These are phyloP conservation scores for Corylus avellana DNA, from an alignment of 306 rosid genomes.

Conservation along the genomic window DNA sequence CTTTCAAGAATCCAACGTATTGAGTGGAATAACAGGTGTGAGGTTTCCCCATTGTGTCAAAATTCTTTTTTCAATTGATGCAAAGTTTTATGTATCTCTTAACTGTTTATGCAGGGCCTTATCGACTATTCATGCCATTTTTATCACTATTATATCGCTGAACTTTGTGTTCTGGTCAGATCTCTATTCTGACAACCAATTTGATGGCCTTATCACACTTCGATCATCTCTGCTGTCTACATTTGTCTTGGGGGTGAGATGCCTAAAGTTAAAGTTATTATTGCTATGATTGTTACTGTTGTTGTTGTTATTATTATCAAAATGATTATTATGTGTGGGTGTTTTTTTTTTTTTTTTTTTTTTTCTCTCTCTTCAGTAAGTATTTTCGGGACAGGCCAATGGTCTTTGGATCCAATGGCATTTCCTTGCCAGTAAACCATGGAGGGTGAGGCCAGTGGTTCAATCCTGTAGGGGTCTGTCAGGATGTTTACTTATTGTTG, in stretches of 20 bases:
- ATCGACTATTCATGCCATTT: slow-evolving; percentile 86
- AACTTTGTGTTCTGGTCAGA: slow-evolving; percentile 80
- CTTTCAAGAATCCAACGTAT: slow-evolving; percentile 68
- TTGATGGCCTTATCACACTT: slow-evolving; percentile 44
- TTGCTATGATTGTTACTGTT: not conserved
- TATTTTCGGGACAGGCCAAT: not conserved
- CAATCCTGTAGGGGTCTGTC: not conserved
- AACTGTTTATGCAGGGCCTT: slow-evolving; percentile 62
- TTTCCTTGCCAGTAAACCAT: too few species aligned
- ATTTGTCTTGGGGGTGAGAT: slow-evolving; percentile 76
- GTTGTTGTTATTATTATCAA: not conserved
- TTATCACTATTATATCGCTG: slow-evolving; percentile 72
- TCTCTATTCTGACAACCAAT: slow-evolving; percentile 60
- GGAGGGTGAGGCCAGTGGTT: not conserved
- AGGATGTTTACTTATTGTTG: too few species aligned
- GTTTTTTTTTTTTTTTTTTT: not conserved
- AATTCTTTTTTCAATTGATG: slow-evolving; percentile 13
- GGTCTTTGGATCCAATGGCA: not conserved
- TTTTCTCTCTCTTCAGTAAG: not conserved
- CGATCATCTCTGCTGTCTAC: slow-evolving; percentile 65
- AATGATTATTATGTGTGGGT: not conserved
- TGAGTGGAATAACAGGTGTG: slow-evolving; percentile 93
- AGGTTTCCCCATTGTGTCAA: slow-evolving; percentile 24
- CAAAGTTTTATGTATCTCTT: slow-evolving; percentile 13
- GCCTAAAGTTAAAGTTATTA: not conserved